phyloP scores from a whole-genome alignment of 2,329 filamentous ascomycete genomes.

The Fusarium redolens region DNA sequence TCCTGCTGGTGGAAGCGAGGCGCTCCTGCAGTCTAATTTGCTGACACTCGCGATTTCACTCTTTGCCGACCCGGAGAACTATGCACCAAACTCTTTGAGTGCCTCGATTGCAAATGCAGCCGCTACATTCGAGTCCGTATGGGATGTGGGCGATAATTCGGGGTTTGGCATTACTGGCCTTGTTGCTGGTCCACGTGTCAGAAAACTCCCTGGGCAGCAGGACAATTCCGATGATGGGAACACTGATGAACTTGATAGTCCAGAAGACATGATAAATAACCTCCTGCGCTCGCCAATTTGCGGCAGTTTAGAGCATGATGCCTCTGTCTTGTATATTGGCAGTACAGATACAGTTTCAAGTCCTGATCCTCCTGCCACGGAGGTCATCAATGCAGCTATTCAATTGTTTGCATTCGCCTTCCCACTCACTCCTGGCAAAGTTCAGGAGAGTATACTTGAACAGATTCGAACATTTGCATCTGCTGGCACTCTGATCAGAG shows the following conservation, averaged over 20 bases:
- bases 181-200: slow-evolving; percentile 80
- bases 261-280: slow-evolving; percentile 73
- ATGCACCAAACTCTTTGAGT: slow-evolving; percentile 85
- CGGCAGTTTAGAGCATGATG: slow-evolving; percentile 88
- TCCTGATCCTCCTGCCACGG: slow-evolving; percentile 87
- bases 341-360: slow-evolving; percentile 55
- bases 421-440: slow-evolving; percentile 86
- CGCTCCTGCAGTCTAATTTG: slow-evolving; percentile 89
- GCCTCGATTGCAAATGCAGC: slow-evolving; percentile 92
- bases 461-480: slow-evolving; percentile 92
- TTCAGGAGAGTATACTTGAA: slow-evolving; percentile 95
- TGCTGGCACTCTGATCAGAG: slow-evolving; percentile 81
- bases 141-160: slow-evolving; percentile 94
- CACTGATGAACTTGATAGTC: slow-evolving; percentile 64
- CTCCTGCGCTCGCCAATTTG: slow-evolving; percentile 78
- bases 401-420: slow-evolving; percentile 92
- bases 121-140: slow-evolving; percentile 90
- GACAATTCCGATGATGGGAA: slow-evolving; percentile 57
- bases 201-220: slow-evolving; percentile 76
- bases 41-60: slow-evolving; percentile 89
- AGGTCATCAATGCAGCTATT: slow-evolving; percentile 94
- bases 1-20: slow-evolving; percentile 84
- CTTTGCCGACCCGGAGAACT: slow-evolving; percentile 93
- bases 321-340: slow-evolving; percentile 79
- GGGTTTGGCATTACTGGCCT: slow-evolving; percentile 93